Evolutionary conservation across 495 filamentous ascomycete species (phyloP).

Genomic region (Hypomontagnella monticulosa): DNA sequence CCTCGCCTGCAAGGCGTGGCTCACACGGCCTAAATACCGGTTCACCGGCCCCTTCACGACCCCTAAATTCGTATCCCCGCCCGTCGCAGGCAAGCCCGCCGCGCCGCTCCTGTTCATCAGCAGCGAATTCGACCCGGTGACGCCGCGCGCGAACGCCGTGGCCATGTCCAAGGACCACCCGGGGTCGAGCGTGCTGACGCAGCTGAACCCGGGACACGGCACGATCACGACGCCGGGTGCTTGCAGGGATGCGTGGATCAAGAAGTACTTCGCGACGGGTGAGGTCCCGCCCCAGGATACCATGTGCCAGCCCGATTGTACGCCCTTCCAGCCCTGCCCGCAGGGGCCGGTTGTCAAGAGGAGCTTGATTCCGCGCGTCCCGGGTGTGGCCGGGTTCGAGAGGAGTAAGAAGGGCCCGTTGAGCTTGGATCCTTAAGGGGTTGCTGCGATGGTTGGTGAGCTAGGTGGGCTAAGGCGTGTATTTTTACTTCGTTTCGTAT

Average conservation of each 20-base stretch:
- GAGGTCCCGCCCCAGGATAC: conserved; percentile 41
- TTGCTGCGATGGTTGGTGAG: too few species aligned
- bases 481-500: too few species aligned
- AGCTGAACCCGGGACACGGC: conserved; percentile 45
- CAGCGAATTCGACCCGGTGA: conserved; percentile 46
- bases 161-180: conserved; percentile 39
- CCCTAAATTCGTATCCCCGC: conserved; percentile 4
- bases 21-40: conserved; percentile 36
- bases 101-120: conserved; percentile 48
- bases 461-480: too few species aligned
- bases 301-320: conserved; percentile 41
- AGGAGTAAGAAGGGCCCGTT: conserved; percentile 1
- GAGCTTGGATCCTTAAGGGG: background rate
- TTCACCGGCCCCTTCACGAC: conserved; percentile 46
- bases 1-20: conserved; percentile 64
- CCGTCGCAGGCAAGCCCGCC: conserved; percentile 18
- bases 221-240: conserved; percentile 32
- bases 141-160: conserved; percentile 44
- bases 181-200: conserved; percentile 42
- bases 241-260: conserved; percentile 39
- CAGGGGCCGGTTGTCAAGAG: background rate
- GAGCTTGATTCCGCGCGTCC: background rate
- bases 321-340: conserved; percentile 24
- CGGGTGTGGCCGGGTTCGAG: background rate
- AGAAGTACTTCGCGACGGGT: conserved; percentile 43